A percentile compares a stretch with the other conserved stretches of the same genome.
Conservation (phyloP, 257 asterid species). For the Nemophila menziesii region DNA sequence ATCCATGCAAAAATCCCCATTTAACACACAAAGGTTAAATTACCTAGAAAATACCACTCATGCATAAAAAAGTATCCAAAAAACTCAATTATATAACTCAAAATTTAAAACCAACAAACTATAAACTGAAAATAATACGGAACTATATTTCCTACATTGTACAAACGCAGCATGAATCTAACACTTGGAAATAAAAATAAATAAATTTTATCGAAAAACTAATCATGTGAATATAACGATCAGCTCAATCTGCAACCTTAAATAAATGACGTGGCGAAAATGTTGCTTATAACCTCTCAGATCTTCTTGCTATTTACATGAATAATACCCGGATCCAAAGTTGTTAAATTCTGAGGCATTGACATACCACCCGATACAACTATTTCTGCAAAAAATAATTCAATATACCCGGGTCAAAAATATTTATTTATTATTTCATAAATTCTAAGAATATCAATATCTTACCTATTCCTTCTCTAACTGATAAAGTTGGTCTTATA, state of each 20-base stretch:
- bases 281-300: slow-evolving; percentile 14
- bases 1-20: too few species aligned
- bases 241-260: slow-evolving; percentile 5
- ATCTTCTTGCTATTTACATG: slow-evolving; percentile 21
- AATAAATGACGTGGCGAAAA: slow-evolving; percentile 4
- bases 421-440: too few species aligned
- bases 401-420: not conserved
- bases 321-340: slow-evolving; percentile 20
- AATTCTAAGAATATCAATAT: not conserved
- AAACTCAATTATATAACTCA: too few species aligned
- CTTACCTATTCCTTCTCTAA: slow-evolving; percentile 49
- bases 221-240: not conserved
- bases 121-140: slow-evolving; percentile 5
- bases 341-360: slow-evolving; percentile 36
- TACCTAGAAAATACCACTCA: too few species aligned
- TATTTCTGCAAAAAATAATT: slow-evolving; percentile 20
- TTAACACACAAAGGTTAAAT: too few species aligned
- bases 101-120: not conserved
- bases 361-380: slow-evolving; percentile 52
- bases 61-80: too few species aligned
- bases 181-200: slow-evolving; percentile 5
- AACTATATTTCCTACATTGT: slow-evolving; percentile 19
- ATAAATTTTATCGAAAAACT: slow-evolving; percentile 4
- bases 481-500: slow-evolving; percentile 41
- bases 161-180: slow-evolving; percentile 11